phyloP scores from a whole-genome alignment of 805 yeast genomes.

The Teunomyces cretensis region DNA sequence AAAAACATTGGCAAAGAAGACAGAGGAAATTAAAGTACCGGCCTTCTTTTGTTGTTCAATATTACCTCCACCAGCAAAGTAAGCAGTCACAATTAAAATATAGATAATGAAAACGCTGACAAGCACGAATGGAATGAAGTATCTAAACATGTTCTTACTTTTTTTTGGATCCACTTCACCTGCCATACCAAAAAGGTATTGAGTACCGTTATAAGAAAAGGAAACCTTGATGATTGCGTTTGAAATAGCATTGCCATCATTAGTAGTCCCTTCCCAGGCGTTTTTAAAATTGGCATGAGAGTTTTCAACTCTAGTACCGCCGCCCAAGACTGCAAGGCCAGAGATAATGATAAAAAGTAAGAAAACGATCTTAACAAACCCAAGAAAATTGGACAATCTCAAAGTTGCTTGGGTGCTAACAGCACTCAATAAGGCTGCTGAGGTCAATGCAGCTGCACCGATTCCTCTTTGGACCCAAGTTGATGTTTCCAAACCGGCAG shows the following conservation, averaged over 20 bases:
- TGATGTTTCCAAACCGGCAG: constrained; percentile 28
- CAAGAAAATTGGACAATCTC: constrained; percentile 29
- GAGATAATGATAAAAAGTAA: constrained; percentile 31
- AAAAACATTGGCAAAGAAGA: constrained; percentile 31
- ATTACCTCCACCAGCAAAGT: constrained; percentile 26
- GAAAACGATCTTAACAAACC: constrained; percentile 34
- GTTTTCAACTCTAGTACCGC: constrained; percentile 31
- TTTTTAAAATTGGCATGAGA: constrained; percentile 34
- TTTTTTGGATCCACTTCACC: constrained; percentile 28
- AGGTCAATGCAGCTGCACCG: constrained; percentile 31
- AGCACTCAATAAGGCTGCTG: constrained; percentile 20
- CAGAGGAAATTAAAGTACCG: constrained; percentile 28
- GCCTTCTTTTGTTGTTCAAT: constrained; percentile 24
- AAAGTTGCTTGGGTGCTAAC: constrained; percentile 27
- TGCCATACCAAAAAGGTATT: constrained; percentile 38
- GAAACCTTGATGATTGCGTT: constrained; percentile 44
- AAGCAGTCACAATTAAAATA: constrained; percentile 31
- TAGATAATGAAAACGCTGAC: constrained; percentile 30
- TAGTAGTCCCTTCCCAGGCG: constrained; percentile 41
- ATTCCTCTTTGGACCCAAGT: constrained; percentile 38
- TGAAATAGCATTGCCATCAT: constrained; percentile 41
- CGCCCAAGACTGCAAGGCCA: constrained; percentile 37
- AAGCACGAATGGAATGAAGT: constrained; percentile 29
- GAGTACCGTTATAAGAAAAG: constrained; percentile 43
- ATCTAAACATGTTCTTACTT: constrained; percentile 24